A percentile compares a stretch with the other conserved stretches of the same genome.
These are phyloP conservation scores for Rhypophila decipiens DNA, from an alignment of 495 filamentous ascomycete genomes.

Conservation along the genomic window DNA sequence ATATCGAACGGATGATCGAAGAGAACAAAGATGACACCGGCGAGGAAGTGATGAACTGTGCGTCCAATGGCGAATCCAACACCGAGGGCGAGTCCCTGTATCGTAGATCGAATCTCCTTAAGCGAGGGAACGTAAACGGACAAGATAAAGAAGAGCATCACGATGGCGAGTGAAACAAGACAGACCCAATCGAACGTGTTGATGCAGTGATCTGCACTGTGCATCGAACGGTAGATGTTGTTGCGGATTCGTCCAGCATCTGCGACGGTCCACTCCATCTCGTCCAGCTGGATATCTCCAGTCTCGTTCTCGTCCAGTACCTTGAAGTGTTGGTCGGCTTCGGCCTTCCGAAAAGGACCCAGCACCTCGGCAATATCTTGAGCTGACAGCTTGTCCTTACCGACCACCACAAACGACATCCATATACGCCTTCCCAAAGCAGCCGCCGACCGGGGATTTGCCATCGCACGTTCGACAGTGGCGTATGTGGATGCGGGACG, in stretches of 20 bases:
- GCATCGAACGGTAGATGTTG: conserved; percentile 23
- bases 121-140: conserved; percentile 17
- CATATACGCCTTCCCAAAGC: conserved; percentile 38
- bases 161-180: conserved; percentile 50
- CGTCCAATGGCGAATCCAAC: conserved; percentile 71
- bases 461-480: conserved; percentile 20
- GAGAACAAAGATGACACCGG: conserved; percentile 78
- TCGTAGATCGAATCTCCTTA: conserved; percentile 20
- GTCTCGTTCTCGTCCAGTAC: conserved; percentile 21
- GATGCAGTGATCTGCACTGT: conserved; percentile 24
- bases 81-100: conserved; percentile 63
- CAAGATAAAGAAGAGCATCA: conserved; percentile 59
- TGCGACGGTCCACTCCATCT: conserved; percentile 22
- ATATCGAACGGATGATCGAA: conserved; percentile 68
- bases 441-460: conserved; percentile 31
- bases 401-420: conserved; percentile 24
- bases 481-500: conserved; percentile 20
- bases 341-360: conserved; percentile 20
- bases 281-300: conserved; percentile 25
- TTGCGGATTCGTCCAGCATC: conserved; percentile 22
- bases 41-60: conserved; percentile 71
- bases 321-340: conserved; percentile 21
- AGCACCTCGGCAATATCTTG: conserved; percentile 27
- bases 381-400: conserved; percentile 18
- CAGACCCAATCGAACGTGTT: conserved; percentile 26